Percentiles rank a stretch among this genome's conserved stretches.
Conservation (phyloP, 768 basidiomycete genomes). For the Tylopilus intermedius region DNA sequence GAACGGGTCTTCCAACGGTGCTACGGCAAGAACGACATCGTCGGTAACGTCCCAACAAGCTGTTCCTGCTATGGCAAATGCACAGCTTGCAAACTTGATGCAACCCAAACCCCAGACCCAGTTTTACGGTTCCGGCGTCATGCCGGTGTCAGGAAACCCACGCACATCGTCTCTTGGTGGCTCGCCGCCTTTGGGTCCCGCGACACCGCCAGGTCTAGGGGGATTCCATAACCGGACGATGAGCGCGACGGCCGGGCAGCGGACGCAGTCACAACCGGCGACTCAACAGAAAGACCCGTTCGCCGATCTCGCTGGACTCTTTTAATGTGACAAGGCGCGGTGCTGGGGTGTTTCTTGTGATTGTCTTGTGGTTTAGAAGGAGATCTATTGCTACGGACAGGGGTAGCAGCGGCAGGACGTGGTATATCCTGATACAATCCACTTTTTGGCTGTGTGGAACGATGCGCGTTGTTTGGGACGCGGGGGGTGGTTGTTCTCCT, state of each 20-base stretch:
- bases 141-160: background rate
- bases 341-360: background rate
- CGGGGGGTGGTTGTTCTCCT: background rate
- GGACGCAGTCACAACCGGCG: slow-evolving; percentile 21
- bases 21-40: slow-evolving; percentile 10
- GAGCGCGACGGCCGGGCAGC: slow-evolving; percentile 13
- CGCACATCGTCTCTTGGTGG: slow-evolving; percentile 9
- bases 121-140: background rate
- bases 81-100: slow-evolving; percentile 14
- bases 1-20: slow-evolving; percentile 14
- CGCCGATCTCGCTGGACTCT: slow-evolving; percentile 74
- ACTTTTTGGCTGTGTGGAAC: background rate
- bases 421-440: background rate
- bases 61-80: background rate
- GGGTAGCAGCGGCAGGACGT: background rate
- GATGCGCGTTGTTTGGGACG: background rate
- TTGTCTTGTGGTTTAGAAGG: background rate
- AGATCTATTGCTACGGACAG: background rate
- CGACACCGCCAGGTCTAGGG: slow-evolving; percentile 9
- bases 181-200: slow-evolving; percentile 13
- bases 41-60: background rate
- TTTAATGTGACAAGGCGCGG: slow-evolving; percentile 34
- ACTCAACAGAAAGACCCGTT: slow-evolving; percentile 69
- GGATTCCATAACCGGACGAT: slow-evolving; percentile 3
- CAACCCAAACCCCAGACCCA: slow-evolving; percentile 19